Evolutionary conservation across 2,329 filamentous ascomycete species (phyloP), one percentile per base, ranked within the genome.

Genomic region (Fusarium nematophilum): DNA sequence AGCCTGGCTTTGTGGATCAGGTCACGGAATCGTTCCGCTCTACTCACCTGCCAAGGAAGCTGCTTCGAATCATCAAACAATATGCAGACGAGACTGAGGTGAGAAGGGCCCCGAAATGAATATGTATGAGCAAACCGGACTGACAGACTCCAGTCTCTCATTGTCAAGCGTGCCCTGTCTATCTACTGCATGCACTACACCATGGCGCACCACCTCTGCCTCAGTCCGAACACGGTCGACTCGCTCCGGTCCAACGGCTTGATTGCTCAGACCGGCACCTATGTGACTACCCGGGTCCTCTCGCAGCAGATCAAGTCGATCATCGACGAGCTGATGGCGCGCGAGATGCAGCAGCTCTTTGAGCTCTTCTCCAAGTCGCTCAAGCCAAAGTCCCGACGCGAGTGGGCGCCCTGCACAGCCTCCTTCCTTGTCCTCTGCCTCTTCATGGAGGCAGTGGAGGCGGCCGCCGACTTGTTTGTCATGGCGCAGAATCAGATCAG

Each of bases 121-220:
- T 46, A 4, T 39, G 53, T 46, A 50, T 47, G 26, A 57, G 43
- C 47, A 39, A n/a, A 21, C 49, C 42, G 45, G 54, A 40, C 59
- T 56, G 37, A 63, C 47, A 59, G 38, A 30, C 15, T 38, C 5
- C 30, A 83, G 72, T 80, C 79, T 1, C 55, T 75, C 9, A 82
- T 86, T 66, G 83, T 85, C 37, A 81, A 80, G 67, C 77, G 78
- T 31, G 83, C 83, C 1, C 75, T 86, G 15, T 77, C 78, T 30
- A 81, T 86, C 43, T 84, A 85, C 70, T 79, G 79, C 36, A 83
- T 83, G 77, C 82, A 86, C 66, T 86, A 84, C 68, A 75, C 85
- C 57, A 80, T 86, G 73, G 80, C 81, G 6, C 78, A 80, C 5
- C 84, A 86, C 62, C 75, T 86, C 17, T 82, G 78, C 68, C 73